These are phyloP conservation scores for Austroboletus niveus DNA, from an alignment of 1,284 basidiomycete genomes.

Conservation along the genomic window DNA sequence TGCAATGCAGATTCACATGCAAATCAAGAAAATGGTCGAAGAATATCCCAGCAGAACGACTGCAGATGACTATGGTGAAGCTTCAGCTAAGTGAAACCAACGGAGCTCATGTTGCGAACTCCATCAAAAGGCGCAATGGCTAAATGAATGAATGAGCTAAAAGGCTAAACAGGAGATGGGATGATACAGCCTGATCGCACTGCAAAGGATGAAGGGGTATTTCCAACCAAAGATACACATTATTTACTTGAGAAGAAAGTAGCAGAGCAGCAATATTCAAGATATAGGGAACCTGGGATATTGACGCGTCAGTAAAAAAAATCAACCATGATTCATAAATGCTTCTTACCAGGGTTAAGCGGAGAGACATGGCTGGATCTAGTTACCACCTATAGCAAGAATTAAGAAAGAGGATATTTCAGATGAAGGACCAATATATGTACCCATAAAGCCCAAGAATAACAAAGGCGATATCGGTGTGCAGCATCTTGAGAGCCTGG, in stretches of 20 bases:
- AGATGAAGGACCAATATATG: not conserved
- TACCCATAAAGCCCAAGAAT: constrained; percentile 18
- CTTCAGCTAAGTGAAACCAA: not conserved
- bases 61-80: constrained; percentile 2
- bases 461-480: constrained; percentile 2
- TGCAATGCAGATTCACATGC: constrained; percentile 17
- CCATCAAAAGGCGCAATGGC: not conserved
- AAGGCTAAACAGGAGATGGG: not conserved
- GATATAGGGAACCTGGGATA: constrained; percentile 16
- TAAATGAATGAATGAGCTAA: constrained; percentile 5
- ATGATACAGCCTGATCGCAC: constrained; percentile 6
- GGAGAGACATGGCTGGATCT: constrained; percentile 16
- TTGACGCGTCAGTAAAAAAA: not conserved
- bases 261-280: constrained; percentile 8
- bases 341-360: constrained; percentile 18
- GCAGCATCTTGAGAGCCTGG: not conserved
- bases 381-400: constrained; percentile 8
- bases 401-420: not conserved
- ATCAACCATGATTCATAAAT: too few species aligned
- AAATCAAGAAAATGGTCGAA: constrained; percentile 24
- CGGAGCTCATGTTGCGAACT: constrained; percentile 2
- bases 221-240: not conserved
- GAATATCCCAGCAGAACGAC: constrained; percentile 17
- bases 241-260: constrained; percentile 15
- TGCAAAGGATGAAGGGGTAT: not conserved